These are phyloP conservation scores for Aspergillus puulaauensis DNA, from an alignment of 2,329 filamentous ascomycete species.

Conservation along the genomic window DNA sequence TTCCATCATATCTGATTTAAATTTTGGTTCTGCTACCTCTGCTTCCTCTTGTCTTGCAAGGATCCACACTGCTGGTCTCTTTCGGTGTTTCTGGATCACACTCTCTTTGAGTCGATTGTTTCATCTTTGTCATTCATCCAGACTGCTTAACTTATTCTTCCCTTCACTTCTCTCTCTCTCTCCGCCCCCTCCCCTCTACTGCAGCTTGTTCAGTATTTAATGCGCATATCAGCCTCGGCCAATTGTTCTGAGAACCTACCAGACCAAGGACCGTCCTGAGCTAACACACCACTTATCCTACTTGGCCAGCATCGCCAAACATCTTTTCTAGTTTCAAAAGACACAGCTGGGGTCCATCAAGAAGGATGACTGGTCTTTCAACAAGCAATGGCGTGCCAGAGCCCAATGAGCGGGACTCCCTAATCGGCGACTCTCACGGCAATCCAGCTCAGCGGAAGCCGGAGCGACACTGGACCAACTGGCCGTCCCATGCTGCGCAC, in stretches of 20 bases:
- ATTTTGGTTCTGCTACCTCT: not conserved
- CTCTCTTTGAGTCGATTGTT: constrained; percentile 2
- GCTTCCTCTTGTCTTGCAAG: not conserved
- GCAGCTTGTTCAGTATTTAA: not conserved
- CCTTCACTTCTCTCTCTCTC: not conserved
- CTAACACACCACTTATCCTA: constrained; percentile 11
- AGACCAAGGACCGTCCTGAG: not conserved
- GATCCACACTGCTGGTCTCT: constrained; percentile 8
- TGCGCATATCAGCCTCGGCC: not conserved
- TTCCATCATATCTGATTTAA: constrained; percentile 3
- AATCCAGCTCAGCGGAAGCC: constrained; percentile 34
- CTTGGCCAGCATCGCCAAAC: constrained; percentile 24
- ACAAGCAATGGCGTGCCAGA: constrained; percentile 30
- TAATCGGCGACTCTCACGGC: constrained; percentile 27
- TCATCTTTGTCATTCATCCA: not conserved
- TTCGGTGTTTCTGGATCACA: constrained; percentile 7
- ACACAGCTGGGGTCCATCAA: constrained; percentile 27
- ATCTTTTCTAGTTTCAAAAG: constrained; percentile 31
- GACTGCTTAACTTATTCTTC: not conserved
- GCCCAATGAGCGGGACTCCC: constrained; percentile 34
- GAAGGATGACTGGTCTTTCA: constrained; percentile 30
- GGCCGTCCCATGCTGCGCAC: constrained; percentile 39
- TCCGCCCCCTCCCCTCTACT: not conserved
- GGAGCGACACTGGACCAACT: constrained; percentile 37
- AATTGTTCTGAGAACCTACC: not conserved